phyloP scores from a whole-genome alignment of 129 eudicot species.

The Dittrichia graveolens region DNA sequence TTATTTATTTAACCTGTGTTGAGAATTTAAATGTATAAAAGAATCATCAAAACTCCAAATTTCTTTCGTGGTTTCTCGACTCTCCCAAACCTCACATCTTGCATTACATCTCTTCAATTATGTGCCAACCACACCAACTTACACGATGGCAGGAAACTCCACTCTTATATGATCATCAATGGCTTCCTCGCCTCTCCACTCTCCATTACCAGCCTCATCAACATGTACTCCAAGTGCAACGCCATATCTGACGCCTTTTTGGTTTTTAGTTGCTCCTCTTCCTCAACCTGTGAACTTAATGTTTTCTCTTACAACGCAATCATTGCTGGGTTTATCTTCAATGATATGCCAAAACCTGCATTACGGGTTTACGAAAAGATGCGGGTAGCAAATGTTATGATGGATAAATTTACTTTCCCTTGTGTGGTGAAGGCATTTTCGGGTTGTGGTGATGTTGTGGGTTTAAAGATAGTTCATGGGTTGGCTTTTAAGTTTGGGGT shows the following conservation, averaged over 20 bases:
- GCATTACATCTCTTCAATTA: slow-evolving; percentile 56
- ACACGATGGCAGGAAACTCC: slow-evolving; percentile 53
- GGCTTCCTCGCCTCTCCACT: slow-evolving; percentile 56
- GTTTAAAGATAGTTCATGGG: slow-evolving; percentile 59
- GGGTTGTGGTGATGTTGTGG: slow-evolving; percentile 35
- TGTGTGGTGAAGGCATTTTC: slow-evolving; percentile 73
- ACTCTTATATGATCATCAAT: slow-evolving; percentile 55
- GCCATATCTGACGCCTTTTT: slow-evolving; percentile 45
- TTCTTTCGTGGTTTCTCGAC: slow-evolving; percentile 9
- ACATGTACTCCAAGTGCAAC: slow-evolving; percentile 85
- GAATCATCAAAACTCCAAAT: slow-evolving; percentile 18
- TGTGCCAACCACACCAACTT: slow-evolving; percentile 47
- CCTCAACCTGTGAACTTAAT: slow-evolving; percentile 37
- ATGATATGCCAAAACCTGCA: slow-evolving; percentile 43
- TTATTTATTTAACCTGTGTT: not conserved
- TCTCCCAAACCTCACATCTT: slow-evolving; percentile 37
- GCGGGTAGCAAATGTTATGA: slow-evolving; percentile 44
- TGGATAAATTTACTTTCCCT: slow-evolving; percentile 74
- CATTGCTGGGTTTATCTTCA: slow-evolving; percentile 54
- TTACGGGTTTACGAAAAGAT: slow-evolving; percentile 46
- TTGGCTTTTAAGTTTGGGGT: slow-evolving; percentile 64
- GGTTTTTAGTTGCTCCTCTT: slow-evolving; percentile 39
- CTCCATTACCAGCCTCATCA: slow-evolving; percentile 75
- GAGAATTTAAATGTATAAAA: slow-evolving; percentile 25
- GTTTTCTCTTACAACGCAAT: slow-evolving; percentile 62